Evolutionary conservation across 495 filamentous ascomycete genomes (phyloP).

Genomic region (Trypethelium eluteriae): DNA sequence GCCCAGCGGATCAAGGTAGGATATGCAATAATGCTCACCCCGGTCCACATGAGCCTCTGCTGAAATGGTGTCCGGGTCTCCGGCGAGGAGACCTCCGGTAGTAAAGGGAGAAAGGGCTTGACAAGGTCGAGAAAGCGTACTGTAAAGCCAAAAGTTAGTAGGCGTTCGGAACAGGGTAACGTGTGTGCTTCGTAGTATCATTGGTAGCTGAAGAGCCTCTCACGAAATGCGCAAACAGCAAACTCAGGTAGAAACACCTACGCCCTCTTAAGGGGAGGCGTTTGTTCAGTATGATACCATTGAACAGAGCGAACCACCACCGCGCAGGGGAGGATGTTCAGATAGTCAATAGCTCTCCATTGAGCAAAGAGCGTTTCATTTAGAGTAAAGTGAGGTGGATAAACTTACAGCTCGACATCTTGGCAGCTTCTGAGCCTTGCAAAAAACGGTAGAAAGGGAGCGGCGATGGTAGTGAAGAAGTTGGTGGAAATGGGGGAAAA

Average conservation of each 20-base stretch:
- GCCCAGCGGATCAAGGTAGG: too few relatives aligned
- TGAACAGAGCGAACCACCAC: too few relatives aligned
- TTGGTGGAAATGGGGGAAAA: background rate
- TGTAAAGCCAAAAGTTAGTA: conserved; percentile 32
- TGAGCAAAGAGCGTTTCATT: background rate
- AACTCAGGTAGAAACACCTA: background rate
- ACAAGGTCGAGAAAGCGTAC: conserved; percentile 99
- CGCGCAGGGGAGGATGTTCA: background rate
- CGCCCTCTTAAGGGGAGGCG: background rate
- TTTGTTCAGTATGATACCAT: background rate
- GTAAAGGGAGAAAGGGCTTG: conserved; percentile 97
- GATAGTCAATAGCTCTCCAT: background rate
- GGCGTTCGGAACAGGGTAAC: background rate
- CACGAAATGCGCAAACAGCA: background rate
- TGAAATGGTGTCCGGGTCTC: conserved; percentile 90
- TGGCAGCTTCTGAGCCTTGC: background rate
- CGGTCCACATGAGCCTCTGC: conserved; percentile 98
- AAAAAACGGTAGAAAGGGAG: background rate
- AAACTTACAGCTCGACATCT: conserved; percentile 7
- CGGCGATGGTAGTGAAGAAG: background rate
- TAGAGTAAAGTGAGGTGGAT: background rate
- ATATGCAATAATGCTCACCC: conserved; percentile 39
- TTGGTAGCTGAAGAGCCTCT: background rate
- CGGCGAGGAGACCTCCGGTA: conserved; percentile 96
- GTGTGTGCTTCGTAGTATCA: background rate